These are phyloP conservation scores for Fusarium avenaceum DNA, from an alignment of 2,329 filamentous ascomycete species.

Conservation along the genomic window DNA sequence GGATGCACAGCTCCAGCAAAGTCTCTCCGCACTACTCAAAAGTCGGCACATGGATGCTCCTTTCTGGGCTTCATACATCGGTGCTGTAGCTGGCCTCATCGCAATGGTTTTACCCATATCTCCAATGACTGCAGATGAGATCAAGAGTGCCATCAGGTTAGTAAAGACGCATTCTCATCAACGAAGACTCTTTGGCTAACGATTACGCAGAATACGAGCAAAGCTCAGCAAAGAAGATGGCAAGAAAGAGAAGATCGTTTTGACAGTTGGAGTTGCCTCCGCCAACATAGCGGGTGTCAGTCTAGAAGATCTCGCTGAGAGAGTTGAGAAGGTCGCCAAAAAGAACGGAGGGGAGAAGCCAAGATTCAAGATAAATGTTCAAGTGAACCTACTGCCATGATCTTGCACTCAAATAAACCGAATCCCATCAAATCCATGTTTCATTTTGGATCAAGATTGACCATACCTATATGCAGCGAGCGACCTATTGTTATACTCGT, in stretches of 20 bases:
- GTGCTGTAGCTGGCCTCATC: conserved; percentile 61
- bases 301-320: conserved; percentile 52
- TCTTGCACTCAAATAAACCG: conserved; percentile 32
- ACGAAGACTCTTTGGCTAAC: conserved; percentile 27
- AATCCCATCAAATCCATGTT: conserved; percentile 30
- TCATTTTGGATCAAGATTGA: conserved; percentile 22
- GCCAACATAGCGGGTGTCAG: conserved; percentile 51
- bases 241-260: conserved; percentile 55
- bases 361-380: conserved; percentile 53
- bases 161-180: conserved; percentile 32
- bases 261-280: conserved; percentile 54
- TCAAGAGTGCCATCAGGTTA: conserved; percentile 58
- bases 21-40: conserved; percentile 59
- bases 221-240: conserved; percentile 48
- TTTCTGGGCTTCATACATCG: conserved; percentile 69
- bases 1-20: conserved; percentile 60
- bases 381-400: conserved; percentile 47
- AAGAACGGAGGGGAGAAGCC: conserved; percentile 50
- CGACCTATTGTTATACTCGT: conserved; percentile 35
- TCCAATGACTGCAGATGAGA: conserved; percentile 54
- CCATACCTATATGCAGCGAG: conserved; percentile 27
- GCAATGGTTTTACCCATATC: conserved; percentile 58
- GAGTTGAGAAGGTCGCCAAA: conserved; percentile 54
- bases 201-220: conserved; percentile 51
- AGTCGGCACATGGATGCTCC: conserved; percentile 55